phyloP scores from a whole-genome alignment of 352 stramenopile genomes.

The Phytophthora multivora region DNA sequence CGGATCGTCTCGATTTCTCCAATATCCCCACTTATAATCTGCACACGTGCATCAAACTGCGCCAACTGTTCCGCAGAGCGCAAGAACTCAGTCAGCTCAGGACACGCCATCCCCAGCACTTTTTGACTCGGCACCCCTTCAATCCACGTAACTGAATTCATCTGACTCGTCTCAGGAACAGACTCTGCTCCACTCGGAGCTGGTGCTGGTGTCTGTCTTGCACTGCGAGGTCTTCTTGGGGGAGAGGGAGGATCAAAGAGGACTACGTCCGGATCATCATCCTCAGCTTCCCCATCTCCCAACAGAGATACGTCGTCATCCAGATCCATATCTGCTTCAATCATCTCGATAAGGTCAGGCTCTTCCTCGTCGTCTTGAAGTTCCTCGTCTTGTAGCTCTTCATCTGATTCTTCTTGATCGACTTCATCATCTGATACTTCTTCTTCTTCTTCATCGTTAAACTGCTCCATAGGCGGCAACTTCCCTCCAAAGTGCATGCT shows the following conservation, averaged over 20 bases:
- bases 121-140: constrained; percentile 23
- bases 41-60: constrained; percentile 42
- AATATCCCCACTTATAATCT: constrained; percentile 51
- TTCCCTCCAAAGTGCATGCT: constrained; percentile 29
- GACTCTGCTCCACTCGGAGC: background rate
- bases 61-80: constrained; percentile 36
- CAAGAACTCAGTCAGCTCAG: constrained; percentile 36
- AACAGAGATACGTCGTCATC: constrained; percentile 24
- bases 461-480: constrained; percentile 21
- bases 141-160: constrained; percentile 8
- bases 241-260: background rate
- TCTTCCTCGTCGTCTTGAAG: constrained; percentile 26
- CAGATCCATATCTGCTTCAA: constrained; percentile 27
- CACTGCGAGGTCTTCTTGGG: constrained; percentile 4
- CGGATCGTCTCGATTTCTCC: constrained; percentile 34
- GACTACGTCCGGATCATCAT: constrained; percentile 4
- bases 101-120: constrained; percentile 34
- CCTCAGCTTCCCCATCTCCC: constrained; percentile 21
- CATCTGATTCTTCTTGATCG: constrained; percentile 14
- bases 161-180: constrained; percentile 5
- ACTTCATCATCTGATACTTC: constrained; percentile 27
- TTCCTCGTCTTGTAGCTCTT: constrained; percentile 17
- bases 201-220: background rate
- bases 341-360: constrained; percentile 14
- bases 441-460: constrained; percentile 24